These are phyloP conservation scores for Trichosporon asahii DNA, from an alignment of 1,284 basidiomycete genomes.

Conservation along the genomic window DNA sequence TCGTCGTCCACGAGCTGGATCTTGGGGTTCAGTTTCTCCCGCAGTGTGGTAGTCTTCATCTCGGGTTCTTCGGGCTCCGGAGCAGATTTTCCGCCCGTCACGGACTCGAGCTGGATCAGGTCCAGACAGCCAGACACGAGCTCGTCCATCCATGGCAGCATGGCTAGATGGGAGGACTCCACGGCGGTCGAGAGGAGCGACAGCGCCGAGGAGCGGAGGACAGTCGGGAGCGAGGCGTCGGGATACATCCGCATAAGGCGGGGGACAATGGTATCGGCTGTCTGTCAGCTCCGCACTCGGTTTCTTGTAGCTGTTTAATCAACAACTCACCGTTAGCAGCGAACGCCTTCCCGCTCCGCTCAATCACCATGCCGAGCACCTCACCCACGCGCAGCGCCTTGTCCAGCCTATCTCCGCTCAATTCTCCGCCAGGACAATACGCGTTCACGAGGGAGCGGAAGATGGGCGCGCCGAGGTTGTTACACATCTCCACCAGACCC, in stretches of 20 bases:
- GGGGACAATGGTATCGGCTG: conserved; percentile 70
- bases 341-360: conserved; percentile 67
- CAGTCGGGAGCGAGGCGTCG: conserved; percentile 61
- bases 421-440: conserved; percentile 56
- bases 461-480: conserved; percentile 68
- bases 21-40: conserved; percentile 11
- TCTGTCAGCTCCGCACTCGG: not conserved
- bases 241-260: conserved; percentile 63
- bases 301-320: no score
- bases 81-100: conserved; percentile 27
- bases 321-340: conserved; percentile 62
- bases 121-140: conserved; percentile 68
- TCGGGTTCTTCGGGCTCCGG: not conserved
- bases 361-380: conserved; percentile 74
- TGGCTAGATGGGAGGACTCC: conserved; percentile 61
- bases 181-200: conserved; percentile 73
- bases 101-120: conserved; percentile 70
- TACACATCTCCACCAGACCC: conserved; percentile 77
- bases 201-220: conserved; percentile 74
- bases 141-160: conserved; percentile 63
- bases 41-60: conserved; percentile 5
- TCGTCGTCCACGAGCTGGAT: conserved; percentile 26
- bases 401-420: conserved; percentile 69
- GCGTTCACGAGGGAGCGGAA: conserved; percentile 62
- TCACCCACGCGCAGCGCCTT: conserved; percentile 79